These are phyloP conservation scores for Trichoderma koningiopsis DNA, from an alignment of 2,329 filamentous ascomycete species.

Conservation along the genomic window DNA sequence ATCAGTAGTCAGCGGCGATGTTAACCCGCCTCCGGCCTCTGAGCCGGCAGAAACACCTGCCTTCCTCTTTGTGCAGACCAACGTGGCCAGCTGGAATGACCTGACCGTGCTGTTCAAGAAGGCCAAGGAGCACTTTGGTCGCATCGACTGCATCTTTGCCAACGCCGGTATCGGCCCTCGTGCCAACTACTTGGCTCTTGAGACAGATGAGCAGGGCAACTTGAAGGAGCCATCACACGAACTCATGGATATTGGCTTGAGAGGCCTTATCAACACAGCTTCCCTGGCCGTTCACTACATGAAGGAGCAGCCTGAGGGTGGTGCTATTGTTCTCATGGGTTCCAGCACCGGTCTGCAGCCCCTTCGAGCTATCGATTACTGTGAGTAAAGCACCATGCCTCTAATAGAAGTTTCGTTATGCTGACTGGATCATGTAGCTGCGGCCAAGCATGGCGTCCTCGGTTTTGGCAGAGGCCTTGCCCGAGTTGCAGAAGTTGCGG, in stretches of 20 bases:
- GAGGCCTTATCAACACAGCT: constrained; percentile 18
- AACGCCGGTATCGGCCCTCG: constrained; percentile 18
- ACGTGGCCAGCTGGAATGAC: constrained; percentile 14
- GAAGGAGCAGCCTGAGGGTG: constrained; percentile 17
- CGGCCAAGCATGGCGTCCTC: constrained; percentile 16
- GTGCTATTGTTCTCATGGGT: constrained; percentile 18
- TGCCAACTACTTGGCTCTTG: constrained; percentile 18
- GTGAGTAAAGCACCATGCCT: constrained; percentile 2
- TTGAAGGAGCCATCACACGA: constrained; percentile 15
- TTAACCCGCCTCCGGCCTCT: constrained; percentile 3
- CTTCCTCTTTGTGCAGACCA: constrained; percentile 7
- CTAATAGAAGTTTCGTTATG: neutral
- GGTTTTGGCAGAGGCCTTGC: constrained; percentile 16
- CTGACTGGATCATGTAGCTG: constrained; percentile 6
- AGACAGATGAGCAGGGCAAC: constrained; percentile 14
- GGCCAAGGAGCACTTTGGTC: constrained; percentile 12
- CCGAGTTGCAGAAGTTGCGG: constrained; percentile 11
- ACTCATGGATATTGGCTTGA: constrained; percentile 12
- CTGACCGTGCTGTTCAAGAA: constrained; percentile 10
- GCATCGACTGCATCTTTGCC: constrained; percentile 20
- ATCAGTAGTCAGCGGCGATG: constrained; percentile 17
- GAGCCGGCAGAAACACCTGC: constrained; percentile 5
- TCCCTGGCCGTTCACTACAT: constrained; percentile 20
- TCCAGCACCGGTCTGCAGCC: constrained; percentile 18
- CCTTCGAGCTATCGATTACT: constrained; percentile 19